A percentile compares a stretch with the other conserved stretches of the same genome.
phyloP scores from a whole-genome alignment of 768 basidiomycete species.

The Pleurotus giganteus region DNA sequence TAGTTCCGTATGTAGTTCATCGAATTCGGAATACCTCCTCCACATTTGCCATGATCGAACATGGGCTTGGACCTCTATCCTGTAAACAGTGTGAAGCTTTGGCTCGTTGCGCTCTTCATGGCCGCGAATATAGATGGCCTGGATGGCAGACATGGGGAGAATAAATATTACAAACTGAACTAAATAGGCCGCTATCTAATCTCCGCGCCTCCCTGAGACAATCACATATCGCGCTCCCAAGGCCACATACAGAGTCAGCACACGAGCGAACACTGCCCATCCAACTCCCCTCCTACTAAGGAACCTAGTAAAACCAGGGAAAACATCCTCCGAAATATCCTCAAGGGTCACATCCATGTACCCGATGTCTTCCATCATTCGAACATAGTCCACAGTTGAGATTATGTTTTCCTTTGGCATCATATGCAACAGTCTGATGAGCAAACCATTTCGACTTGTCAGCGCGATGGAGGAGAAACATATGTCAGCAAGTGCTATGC shows the following conservation, averaged over 20 bases:
- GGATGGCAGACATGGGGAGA: slow-evolving; percentile 63
- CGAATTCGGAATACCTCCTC: slow-evolving; percentile 94
- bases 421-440: slow-evolving; percentile 31
- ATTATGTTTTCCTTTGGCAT: slow-evolving; percentile 53
- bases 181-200: too few species aligned
- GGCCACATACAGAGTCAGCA: slow-evolving; percentile 33
- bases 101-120: slow-evolving; percentile 68
- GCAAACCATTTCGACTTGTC: slow-evolving; percentile 19
- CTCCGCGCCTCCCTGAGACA: slow-evolving; percentile 31
- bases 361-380: slow-evolving; percentile 45
- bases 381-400: slow-evolving; percentile 41
- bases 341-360: slow-evolving; percentile 52
- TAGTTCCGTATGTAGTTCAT: slow-evolving; percentile 80
- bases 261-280: slow-evolving; percentile 42
- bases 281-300: slow-evolving; percentile 37
- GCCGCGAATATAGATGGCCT: slow-evolving; percentile 68
- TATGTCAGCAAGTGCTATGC: slow-evolving; percentile 61
- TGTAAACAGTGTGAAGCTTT: slow-evolving; percentile 80
- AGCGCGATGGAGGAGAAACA: slow-evolving; percentile 39
- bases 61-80: slow-evolving; percentile 81
- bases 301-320: slow-evolving; percentile 54
- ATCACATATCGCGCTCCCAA: slow-evolving; percentile 51
- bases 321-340: slow-evolving; percentile 56
- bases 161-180: neutral
- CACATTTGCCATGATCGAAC: slow-evolving; percentile 93